These are phyloP conservation scores for Elsinoe australis DNA, from an alignment of 2,329 filamentous ascomycete genomes.

Conservation along the genomic window DNA sequence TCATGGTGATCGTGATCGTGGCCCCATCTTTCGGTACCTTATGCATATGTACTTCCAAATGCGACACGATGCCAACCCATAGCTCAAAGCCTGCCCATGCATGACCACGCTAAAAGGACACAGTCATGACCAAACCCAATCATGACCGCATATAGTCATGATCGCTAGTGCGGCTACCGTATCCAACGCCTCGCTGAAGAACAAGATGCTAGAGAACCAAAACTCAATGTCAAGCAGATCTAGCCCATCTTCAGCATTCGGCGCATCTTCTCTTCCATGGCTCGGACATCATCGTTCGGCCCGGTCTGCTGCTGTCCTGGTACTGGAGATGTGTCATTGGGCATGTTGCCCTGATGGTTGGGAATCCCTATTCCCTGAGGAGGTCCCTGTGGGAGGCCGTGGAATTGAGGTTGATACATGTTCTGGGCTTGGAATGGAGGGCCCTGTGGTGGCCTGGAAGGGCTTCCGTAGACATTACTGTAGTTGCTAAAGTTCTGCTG, in stretches of 20 bases:
- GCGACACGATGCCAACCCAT: slow-evolving; percentile 1
- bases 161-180: too few species aligned
- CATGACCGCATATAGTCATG: neutral
- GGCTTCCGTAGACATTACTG: slow-evolving; percentile 21
- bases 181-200: slow-evolving; percentile 16
- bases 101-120: neutral
- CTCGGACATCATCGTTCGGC: slow-evolving; percentile 25
- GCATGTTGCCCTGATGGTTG: slow-evolving; percentile 6
- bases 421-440: slow-evolving; percentile 2
- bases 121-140: neutral
- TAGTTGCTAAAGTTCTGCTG: slow-evolving; percentile 18
- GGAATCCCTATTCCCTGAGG: neutral
- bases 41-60: slow-evolving; percentile 8
- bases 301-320: neutral
- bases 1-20: slow-evolving; percentile 4
- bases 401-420: slow-evolving; percentile 6
- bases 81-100: neutral
- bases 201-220: neutral
- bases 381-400: slow-evolving; percentile 10
- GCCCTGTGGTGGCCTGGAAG: slow-evolving; percentile 16
- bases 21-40: too few species aligned
- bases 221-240: neutral
- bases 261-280: slow-evolving; percentile 36
- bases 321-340: slow-evolving; percentile 13
- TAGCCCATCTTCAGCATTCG: slow-evolving; percentile 32